Evolutionary conservation across 83 land plant genomes (phyloP).

Genomic region (Picea engelmannii): DNA sequence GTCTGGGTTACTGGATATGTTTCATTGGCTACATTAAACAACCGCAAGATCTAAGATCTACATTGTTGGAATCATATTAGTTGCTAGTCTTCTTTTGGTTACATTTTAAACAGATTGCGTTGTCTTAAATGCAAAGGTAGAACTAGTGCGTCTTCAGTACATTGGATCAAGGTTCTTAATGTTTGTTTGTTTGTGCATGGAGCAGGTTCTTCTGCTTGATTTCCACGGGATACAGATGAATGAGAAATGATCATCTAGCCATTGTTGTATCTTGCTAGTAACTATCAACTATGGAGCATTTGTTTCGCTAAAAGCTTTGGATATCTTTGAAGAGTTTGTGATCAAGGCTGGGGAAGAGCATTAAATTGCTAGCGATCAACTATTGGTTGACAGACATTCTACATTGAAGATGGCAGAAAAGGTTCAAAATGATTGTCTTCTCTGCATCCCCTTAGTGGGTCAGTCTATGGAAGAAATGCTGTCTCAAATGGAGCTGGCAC

Average conservation of each 20-base stretch:
- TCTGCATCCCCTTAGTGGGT: constrained; percentile 52
- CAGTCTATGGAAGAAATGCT: constrained; percentile 43
- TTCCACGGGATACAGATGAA: neutral
- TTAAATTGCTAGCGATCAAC: neutral
- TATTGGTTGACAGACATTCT: too few species aligned
- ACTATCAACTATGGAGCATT: neutral
- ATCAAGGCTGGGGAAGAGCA: neutral
- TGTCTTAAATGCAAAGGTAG: neutral
- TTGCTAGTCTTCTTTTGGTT: neutral
- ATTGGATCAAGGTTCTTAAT: neutral
- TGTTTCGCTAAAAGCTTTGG: neutral
- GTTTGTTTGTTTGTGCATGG: too few species aligned
- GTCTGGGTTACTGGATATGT: too few species aligned
- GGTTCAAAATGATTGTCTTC: constrained; percentile 10
- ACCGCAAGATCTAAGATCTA: too few species aligned
- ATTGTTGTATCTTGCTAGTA: neutral
- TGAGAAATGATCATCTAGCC: neutral
- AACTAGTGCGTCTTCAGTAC: neutral
- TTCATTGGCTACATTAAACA: too few species aligned
- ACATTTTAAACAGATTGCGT: neutral
- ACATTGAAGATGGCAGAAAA: neutral
- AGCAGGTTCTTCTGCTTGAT: neutral
- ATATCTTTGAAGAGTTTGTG: neutral
- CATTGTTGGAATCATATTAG: neutral
- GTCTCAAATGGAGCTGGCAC: constrained; percentile 32